Conservation (phyloP, 176 grass and related monocot species). For the Miscanthus lutarioriparius region DNA sequence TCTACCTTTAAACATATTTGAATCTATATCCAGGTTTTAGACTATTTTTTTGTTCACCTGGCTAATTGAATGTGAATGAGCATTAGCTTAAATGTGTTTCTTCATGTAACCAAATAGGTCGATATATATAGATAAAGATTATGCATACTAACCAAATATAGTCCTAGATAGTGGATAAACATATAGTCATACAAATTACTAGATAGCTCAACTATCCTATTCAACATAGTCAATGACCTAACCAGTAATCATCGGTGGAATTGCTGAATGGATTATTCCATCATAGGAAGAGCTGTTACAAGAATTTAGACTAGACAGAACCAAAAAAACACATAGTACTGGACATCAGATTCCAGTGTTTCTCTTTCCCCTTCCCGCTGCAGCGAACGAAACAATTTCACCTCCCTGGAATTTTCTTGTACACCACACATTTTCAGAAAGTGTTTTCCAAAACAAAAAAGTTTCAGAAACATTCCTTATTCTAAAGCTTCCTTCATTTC, state of each 20-base stretch:
- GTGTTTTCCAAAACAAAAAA: neutral
- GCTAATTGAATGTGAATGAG: neutral
- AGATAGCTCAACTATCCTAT: conserved; percentile 12
- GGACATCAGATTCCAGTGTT: conserved; percentile 8
- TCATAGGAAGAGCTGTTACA: conserved; percentile 11
- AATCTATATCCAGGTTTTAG: neutral
- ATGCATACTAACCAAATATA: neutral
- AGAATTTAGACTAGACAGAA: conserved; percentile 27
- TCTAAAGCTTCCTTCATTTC: conserved; percentile 26
- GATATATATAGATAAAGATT: neutral
- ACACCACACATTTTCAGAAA: conserved; percentile 9
- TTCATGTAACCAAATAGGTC: neutral
- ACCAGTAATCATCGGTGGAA: neutral
- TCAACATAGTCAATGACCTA: conserved; percentile 10
- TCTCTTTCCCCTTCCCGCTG: neutral
- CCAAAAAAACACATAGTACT: conserved; percentile 17
- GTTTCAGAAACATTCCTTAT: conserved; percentile 9
- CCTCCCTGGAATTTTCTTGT: conserved; percentile 9
- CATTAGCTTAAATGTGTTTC: neutral
- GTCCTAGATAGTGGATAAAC: neutral
- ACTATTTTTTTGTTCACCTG: neutral
- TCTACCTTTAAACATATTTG: neutral
- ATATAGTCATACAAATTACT: neutral
- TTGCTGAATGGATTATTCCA: neutral
- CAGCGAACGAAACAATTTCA: conserved; percentile 24